Conservation (phyloP, 352 stramenopile genomes). For the Phytophthora sp. region DNA sequence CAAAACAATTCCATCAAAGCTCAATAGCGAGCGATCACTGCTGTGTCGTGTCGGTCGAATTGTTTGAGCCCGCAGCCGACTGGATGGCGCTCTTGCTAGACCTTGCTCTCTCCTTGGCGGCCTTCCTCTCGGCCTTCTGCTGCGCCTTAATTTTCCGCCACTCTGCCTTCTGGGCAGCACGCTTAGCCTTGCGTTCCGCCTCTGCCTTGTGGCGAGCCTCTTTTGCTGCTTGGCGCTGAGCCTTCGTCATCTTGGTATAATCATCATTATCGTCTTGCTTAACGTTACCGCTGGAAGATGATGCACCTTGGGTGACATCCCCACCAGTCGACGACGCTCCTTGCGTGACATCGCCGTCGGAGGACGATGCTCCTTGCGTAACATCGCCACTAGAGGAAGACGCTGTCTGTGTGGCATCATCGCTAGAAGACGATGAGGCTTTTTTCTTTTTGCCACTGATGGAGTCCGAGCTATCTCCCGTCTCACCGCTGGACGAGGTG, state of each 20-base stretch:
- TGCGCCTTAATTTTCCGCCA: conserved; percentile 36
- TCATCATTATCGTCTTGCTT: conserved; percentile 21
- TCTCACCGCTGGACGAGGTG: conserved; percentile 16
- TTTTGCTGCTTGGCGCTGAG: conserved; percentile 20
- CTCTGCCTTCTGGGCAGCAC: conserved; percentile 21
- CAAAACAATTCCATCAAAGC: conserved; percentile 13
- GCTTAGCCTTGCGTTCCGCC: conserved; percentile 28
- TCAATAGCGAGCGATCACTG: conserved; percentile 6
- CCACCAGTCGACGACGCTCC: conserved; percentile 5
- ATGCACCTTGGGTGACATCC: conserved; percentile 17
- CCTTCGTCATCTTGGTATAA: conserved; percentile 19
- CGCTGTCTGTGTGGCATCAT: conserved; percentile 2
- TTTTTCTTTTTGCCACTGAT: conserved; percentile 3
- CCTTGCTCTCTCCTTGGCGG: conserved; percentile 21
- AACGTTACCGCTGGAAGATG: conserved; percentile 15
- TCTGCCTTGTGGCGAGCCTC: conserved; percentile 32
- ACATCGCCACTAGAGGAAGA: conserved; percentile 18
- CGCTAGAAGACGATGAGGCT: conserved; percentile 11
- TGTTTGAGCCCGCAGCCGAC: conserved; percentile 12
- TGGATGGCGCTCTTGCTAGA: conserved; percentile 28
- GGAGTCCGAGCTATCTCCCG: conserved; percentile 1
- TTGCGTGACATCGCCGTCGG: conserved; percentile 14
- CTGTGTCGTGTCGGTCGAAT: conserved; percentile 25
- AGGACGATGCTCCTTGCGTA: conserved; percentile 7
- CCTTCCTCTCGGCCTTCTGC: conserved; percentile 29